phyloP scores from a whole-genome alignment of 2,329 filamentous ascomycete genomes.

The Fusarium bulbicola region DNA sequence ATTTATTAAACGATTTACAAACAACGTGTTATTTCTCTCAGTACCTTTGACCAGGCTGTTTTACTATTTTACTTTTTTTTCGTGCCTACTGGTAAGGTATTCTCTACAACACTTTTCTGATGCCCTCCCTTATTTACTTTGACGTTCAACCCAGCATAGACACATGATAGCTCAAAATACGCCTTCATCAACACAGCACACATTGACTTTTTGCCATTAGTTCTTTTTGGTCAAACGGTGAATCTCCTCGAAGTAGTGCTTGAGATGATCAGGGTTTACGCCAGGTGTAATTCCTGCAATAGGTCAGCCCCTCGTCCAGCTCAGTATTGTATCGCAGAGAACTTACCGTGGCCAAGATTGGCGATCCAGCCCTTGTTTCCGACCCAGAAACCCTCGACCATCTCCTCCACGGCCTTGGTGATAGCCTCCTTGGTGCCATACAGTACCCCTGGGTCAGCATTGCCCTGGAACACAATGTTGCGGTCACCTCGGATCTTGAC shows the following conservation, averaged over 20 bases:
- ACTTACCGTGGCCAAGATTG: constrained; percentile 91
- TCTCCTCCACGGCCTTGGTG: constrained; percentile 81
- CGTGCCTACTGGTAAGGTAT: neutral
- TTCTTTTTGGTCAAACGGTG: constrained; percentile 71
- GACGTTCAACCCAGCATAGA: neutral
- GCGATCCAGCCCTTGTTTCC: constrained; percentile 95
- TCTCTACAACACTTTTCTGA: constrained; percentile 4
- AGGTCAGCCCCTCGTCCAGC: constrained; percentile 14
- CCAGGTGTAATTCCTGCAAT: constrained; percentile 85
- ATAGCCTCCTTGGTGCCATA: constrained; percentile 88
- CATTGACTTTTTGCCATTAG: constrained; percentile 14
- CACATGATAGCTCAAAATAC: constrained; percentile 2
- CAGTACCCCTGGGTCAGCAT: constrained; percentile 91
- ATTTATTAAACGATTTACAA: constrained; percentile 25
- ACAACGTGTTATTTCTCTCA: neutral
- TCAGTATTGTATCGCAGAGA: neutral
- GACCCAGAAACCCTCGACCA: constrained; percentile 84
- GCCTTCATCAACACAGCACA: neutral
- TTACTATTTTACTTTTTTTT: constrained; percentile 37
- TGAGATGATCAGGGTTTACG: constrained; percentile 92
- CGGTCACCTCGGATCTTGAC: constrained; percentile 81
- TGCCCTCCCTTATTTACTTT: neutral
- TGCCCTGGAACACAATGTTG: constrained; percentile 85
- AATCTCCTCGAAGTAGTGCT: constrained; percentile 93
- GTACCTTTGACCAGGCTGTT: constrained; percentile 21